Conservation (phyloP, 2,329 filamentous ascomycete genomes). For the Colletotrichum truncatum region DNA sequence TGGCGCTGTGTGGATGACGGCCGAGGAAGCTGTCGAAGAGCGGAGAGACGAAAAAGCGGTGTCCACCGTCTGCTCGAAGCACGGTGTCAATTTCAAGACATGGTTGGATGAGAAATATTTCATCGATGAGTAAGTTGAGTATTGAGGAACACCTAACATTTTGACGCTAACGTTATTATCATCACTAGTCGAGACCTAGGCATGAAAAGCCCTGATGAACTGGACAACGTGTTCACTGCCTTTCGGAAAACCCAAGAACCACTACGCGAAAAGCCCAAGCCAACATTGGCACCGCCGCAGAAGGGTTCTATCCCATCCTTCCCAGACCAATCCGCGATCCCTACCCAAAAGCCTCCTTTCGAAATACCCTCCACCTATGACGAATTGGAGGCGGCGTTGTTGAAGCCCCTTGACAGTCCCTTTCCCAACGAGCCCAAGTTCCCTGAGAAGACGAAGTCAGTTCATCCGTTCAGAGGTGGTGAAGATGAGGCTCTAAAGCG, state of each 20-base stretch:
- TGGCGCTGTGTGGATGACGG: conserved; percentile 77
- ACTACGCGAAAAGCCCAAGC: conserved; percentile 70
- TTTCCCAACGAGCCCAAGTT: conserved; percentile 60
- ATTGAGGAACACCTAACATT: background rate
- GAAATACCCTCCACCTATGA: conserved; percentile 65
- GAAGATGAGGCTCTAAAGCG: conserved; percentile 68
- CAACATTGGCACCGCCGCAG: conserved; percentile 61
- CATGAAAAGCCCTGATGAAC: conserved; percentile 62
- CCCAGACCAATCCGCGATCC: conserved; percentile 58
- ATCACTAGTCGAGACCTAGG: conserved; percentile 73
- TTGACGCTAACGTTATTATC: conserved; percentile 30
- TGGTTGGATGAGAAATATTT: conserved; percentile 83
- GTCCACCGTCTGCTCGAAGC: conserved; percentile 58
- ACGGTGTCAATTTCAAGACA: conserved; percentile 67
- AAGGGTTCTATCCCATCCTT: conserved; percentile 64
- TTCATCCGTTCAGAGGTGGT: conserved; percentile 75
- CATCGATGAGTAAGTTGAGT: conserved; percentile 75
- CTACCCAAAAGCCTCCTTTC: conserved; percentile 71
- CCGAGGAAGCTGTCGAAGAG: conserved; percentile 76
- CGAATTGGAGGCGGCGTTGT: conserved; percentile 61
- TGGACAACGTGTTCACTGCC: conserved; percentile 80
- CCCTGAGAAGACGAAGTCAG: conserved; percentile 63
- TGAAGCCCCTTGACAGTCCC: conserved; percentile 64
- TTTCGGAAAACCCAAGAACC: conserved; percentile 80
- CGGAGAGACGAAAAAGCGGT: conserved; percentile 69